Base-by-base conservation (phyloP, 1,284 basidiomycete genomes). In the Cronartium ribicola region DNA sequence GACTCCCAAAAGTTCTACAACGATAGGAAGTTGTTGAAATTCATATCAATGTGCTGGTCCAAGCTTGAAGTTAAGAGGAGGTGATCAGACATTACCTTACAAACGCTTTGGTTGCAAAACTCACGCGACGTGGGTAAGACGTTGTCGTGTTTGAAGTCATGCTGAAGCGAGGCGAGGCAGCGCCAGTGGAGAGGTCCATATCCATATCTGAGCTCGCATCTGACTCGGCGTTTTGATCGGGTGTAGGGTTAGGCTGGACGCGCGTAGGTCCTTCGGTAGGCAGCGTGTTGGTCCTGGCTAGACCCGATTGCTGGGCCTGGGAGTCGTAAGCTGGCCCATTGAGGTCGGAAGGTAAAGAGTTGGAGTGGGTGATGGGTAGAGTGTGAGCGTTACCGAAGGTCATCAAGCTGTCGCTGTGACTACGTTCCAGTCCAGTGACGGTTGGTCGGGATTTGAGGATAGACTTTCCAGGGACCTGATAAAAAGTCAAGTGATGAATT, bases 51-150 rank as follows among this genome's bases (percentile, higher is more conserved):
- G 51, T 20, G 51, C 51, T 57, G 20, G 20, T 10, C 20, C 17
- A 29, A 10, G 14, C 29, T 1, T 57, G n/a, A 14, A 57, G 5
- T n/a, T 29, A 20, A 41, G 55, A 37, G 46, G 22, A 44, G 36
- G 36, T 55, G 17, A 37, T 20, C 36, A 0, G 43, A 55, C 37
- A 29, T 41, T 73, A 73, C 70, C 70, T 73, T 17, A 73, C 70
- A 60, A 66, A 63, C 5, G 70, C 70, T 39, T 73, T 73, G 51
- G 70, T 63, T 8, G 70, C 70, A 73, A 73, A 73, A 63, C 70
- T 73, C 40, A 73, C 70, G 4, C 70, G 37, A 36, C 70, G 48
- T 20, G 66, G 51, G 17, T 65, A n/a, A 41, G 29, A 59, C n/a
- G 63, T 66, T 20, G 51, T 55, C 1, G 63, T 73, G 41, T 66